Evolutionary conservation across 345 rosid genomes (phyloP), one percentile per base, ranked within the genome.

Genomic region (Salix exigua): DNA sequence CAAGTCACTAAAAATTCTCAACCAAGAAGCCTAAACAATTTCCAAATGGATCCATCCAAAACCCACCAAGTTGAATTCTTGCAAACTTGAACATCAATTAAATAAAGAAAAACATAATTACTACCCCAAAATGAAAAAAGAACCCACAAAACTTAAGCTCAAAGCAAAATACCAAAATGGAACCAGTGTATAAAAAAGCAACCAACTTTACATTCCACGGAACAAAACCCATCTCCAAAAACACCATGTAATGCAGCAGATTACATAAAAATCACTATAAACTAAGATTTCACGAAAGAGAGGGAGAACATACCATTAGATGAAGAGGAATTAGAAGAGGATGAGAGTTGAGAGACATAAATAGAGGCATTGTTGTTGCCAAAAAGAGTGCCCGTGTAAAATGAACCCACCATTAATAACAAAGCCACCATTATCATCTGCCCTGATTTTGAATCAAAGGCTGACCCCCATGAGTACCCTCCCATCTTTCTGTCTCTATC

Each of bases 361-460:
- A 88, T 75, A 62, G 89, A 86, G 60, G 78, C 75, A 74, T 89
- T 89, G 86, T 85, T 87, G 37, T 51, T 51, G 19, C 94, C 94
- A 73, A 96, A 91, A 67, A 93, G 90, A 71, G 93, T 86, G 44
- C 98, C 99, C 1, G 85, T 55, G 86, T 91, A 93, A 80, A 93
- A 93, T 26, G 99, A 96, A 6, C 88, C 97, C 61, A 81, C 77
- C 91, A 90, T 89, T 31, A 96, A 78, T 77, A 93, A 40, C 74
- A 89, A 84, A n/a, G 90, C 88, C 75, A 83, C 84, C 88, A 90
- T 85, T 79, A 93, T 91, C 84, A 85, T 79, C 86, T 88, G 88
- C 75, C 90, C 93, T 18, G 96, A 87, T 84, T 87, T 91, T 71
- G 83, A 85, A 87, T 89, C 92, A 79, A 91, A 91, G 26, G 87